Percentiles rank a stretch among this genome's conserved stretches.
Conservation (phyloP, 2,329 filamentous ascomycete species). For the Colletotrichum sansevieriae region DNA sequence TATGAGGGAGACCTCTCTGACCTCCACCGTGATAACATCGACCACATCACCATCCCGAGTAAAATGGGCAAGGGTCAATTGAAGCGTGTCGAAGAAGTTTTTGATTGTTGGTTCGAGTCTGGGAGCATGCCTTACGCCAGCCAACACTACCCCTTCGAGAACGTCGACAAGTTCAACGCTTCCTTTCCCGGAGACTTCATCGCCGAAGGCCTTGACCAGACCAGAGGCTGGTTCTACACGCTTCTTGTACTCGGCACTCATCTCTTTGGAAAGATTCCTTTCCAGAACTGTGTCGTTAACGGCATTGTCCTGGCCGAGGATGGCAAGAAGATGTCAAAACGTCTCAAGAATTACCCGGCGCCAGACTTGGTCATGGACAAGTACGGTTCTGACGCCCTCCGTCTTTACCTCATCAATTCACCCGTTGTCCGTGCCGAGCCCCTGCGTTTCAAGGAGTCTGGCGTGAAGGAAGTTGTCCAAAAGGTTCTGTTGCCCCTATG, state of each 20-base stretch:
- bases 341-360: conserved; percentile 95
- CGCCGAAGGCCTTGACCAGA: conserved; percentile 93
- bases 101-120: conserved; percentile 98
- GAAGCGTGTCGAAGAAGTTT: conserved; percentile 86
- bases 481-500: conserved; percentile 92
- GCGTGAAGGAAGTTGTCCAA: conserved; percentile 94
- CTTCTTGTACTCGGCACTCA: conserved; percentile 89
- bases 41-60: conserved; percentile 93
- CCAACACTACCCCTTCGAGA: conserved; percentile 93
- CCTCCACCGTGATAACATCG: conserved; percentile 92
- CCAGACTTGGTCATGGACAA: conserved; percentile 85
- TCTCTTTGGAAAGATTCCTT: conserved; percentile 86
- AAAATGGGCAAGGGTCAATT: conserved; percentile 88
- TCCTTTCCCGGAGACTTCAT: conserved; percentile 95
- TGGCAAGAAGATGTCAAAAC: conserved; percentile 99
- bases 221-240: conserved; percentile 97
- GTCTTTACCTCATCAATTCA: conserved; percentile 97
- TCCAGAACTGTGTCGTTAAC: conserved; percentile 97
- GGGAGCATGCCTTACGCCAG: conserved; percentile 96
- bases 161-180: conserved; percentile 82
- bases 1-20: conserved; percentile 86
- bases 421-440: conserved; percentile 94
- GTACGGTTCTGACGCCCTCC: conserved; percentile 92
- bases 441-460: conserved; percentile 88
- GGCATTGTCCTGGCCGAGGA: conserved; percentile 94